Evolutionary conservation across 1,284 basidiomycete genomes (phyloP), one percentile per base, ranked within the genome.

Genomic region (Mycena sp.): DNA sequence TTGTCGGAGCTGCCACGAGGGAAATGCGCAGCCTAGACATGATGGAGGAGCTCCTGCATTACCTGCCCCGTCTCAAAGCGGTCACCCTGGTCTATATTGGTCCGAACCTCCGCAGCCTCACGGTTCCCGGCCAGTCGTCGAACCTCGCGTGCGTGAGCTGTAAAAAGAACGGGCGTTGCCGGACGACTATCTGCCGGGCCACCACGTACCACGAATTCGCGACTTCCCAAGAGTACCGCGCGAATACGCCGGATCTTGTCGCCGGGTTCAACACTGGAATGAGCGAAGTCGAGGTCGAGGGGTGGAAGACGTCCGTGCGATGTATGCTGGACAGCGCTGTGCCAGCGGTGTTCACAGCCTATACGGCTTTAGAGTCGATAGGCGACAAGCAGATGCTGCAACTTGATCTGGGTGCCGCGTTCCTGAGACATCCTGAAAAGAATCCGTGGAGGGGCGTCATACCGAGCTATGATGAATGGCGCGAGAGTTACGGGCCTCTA

Each of bases 201-300:
- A 25, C 17, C 23, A 51, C 51, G 12, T 68, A 65, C 64, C 60
- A 63, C 45, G 55, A 49, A 1, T 65, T 57, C 32, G 56, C 48
- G 2, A 11, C 37, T 14, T 35, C 58, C 14, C 26, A 35, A 2
- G 19, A 30, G n/a, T 60, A 53, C 35, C 50, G 50, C 51, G 43
- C 46, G 2, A 45, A 63, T 14, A 54, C 50, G 2, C 62, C 67
- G 6, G 67, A 69, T 51, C 44, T 67, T 17, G 38, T 65, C 30
- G 62, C 54, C 1, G 58, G 58, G 6, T 62, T 67, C 65, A 67
- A 69, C 35, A 69, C 65, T 11, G 67, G 67, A 0, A 55, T 63
- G 62, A 30, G 58, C 43, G 67, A 69, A 29, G 41, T 66, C 6
- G 61, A 53, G 1, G 41, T 41, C 0, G 48, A 21, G 12, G 25